phyloP scores from a whole-genome alignment of 1,284 basidiomycete genomes.

The Lentinula novae-zelandiae region DNA sequence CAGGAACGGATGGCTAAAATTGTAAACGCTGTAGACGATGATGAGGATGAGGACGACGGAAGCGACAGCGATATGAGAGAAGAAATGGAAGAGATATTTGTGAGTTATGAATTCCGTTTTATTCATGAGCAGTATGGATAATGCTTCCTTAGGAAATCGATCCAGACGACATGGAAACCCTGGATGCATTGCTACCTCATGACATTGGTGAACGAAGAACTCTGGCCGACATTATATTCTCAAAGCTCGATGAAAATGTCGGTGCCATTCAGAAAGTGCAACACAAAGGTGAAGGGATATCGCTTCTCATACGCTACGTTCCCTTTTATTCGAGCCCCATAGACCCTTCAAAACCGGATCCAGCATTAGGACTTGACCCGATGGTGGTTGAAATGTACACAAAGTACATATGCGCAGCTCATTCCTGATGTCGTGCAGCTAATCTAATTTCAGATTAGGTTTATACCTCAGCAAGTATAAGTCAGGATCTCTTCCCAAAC shows the following conservation, averaged over 20 bases:
- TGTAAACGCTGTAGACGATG: constrained; percentile 29
- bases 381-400: constrained; percentile 94
- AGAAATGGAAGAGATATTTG: constrained; percentile 57
- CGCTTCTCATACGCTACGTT: constrained; percentile 18
- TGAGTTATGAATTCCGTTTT: constrained; percentile 22
- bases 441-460: constrained; percentile 64
- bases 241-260: constrained; percentile 70
- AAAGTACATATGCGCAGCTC: constrained; percentile 55
- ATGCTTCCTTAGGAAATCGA: constrained; percentile 73
- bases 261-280: constrained; percentile 54
- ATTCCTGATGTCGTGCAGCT: background rate
- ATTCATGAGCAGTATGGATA: background rate
- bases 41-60: constrained; percentile 55
- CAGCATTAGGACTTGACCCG: constrained; percentile 90
- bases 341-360: constrained; percentile 74
- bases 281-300: constrained; percentile 33
- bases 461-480: too few species aligned
- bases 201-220: constrained; percentile 76
- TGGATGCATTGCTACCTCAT: constrained; percentile 76
- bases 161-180: constrained; percentile 78
- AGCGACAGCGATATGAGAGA: constrained; percentile 34
- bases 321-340: background rate
- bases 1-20: constrained; percentile 27
- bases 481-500: too few species aligned
- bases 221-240: constrained; percentile 93